Evolutionary conservation across 2,329 filamentous ascomycete species (phyloP).

Genomic region (Diaporthe batatas): DNA sequence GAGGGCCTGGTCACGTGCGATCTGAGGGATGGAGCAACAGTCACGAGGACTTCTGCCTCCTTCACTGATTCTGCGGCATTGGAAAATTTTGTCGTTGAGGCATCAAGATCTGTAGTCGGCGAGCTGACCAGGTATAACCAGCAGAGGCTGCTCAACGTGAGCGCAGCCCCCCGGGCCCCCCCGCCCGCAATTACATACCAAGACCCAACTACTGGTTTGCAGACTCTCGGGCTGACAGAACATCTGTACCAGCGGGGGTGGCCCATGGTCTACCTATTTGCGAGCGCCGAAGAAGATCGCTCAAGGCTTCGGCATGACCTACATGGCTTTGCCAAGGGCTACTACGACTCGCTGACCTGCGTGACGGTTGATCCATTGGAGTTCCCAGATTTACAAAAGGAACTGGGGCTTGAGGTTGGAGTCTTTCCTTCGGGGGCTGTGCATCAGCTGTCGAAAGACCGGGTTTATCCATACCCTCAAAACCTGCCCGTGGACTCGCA

Average conservation of each 20-base stretch:
- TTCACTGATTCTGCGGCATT: conserved; percentile 44
- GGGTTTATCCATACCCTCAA: conserved; percentile 54
- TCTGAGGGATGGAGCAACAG: conserved; percentile 48
- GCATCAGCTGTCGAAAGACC: conserved; percentile 53
- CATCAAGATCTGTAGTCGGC: conserved; percentile 49
- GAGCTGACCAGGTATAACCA: conserved; percentile 52
- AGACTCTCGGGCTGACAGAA: conserved; percentile 2
- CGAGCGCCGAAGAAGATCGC: conserved; percentile 48
- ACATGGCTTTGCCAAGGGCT: conserved; percentile 49
- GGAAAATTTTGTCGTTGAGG: conserved; percentile 48
- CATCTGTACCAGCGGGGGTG: conserved; percentile 48
- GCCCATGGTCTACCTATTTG: conserved; percentile 56
- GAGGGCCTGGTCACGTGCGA: conserved; percentile 50
- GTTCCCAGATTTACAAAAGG: conserved; percentile 52
- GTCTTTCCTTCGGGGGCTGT: conserved; percentile 52
- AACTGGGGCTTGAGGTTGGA: conserved; percentile 50
- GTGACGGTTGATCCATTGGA: conserved; percentile 53
- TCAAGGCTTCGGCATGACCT: conserved; percentile 49
- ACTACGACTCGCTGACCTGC: conserved; percentile 53
- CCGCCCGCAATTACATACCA: not conserved
- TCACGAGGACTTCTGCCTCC: conserved; percentile 43
- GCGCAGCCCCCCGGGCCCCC: conserved; percentile 37
- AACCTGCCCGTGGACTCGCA: conserved; percentile 47
- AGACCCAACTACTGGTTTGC: not conserved
- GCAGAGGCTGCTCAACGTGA: conserved; percentile 52